A percentile compares a stretch with the other conserved stretches of the same genome.
phyloP scores from a whole-genome alignment of 2,329 filamentous ascomycete genomes.

The Colletotrichum neosansevieriae region DNA sequence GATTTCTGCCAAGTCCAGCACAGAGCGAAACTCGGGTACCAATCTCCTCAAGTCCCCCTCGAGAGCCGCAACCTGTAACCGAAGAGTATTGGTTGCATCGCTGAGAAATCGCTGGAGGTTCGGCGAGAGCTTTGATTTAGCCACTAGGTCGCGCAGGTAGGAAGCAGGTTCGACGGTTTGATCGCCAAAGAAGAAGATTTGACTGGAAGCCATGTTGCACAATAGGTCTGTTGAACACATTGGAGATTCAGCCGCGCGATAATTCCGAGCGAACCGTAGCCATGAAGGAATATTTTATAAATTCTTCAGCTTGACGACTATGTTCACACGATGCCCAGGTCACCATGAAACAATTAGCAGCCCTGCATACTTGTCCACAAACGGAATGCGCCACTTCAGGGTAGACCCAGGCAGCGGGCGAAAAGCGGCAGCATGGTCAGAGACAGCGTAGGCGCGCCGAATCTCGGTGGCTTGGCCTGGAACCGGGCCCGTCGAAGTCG shows the following conservation, averaged over 20 bases:
- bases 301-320: too few relatives aligned
- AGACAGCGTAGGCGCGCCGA: background rate
- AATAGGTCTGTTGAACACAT: background rate
- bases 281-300: too few relatives aligned
- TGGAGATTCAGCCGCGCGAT: too few relatives aligned
- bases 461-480: background rate
- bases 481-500: background rate
- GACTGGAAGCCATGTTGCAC: conserved; percentile 1
- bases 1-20: background rate
- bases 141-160: background rate
- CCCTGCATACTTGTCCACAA: too few relatives aligned
- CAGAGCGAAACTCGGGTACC: background rate
- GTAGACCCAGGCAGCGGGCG: too few relatives aligned
- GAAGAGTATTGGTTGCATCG: background rate
- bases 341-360: too few relatives aligned
- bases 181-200: background rate
- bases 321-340: too few relatives aligned
- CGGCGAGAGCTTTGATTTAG: background rate
- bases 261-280: too few relatives aligned
- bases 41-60: background rate
- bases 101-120: background rate
- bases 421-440: background rate
- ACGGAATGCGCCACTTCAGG: too few relatives aligned
- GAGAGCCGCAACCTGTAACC: background rate
- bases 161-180: background rate